Conservation (phyloP, 306 rosid species). For the Glycyrrhiza uralensis region DNA sequence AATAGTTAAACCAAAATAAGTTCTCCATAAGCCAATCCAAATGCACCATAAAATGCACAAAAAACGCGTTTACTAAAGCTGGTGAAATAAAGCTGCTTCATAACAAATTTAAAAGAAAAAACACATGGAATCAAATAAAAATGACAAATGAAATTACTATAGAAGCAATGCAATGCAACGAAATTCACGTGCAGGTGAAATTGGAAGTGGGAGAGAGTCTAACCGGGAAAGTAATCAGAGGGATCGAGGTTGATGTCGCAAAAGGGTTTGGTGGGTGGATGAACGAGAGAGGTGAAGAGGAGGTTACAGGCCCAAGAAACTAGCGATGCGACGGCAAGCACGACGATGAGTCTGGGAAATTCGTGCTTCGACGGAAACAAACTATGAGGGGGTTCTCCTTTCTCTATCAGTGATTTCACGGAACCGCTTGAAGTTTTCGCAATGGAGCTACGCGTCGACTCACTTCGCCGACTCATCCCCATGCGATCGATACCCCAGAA, state of each 20-base stretch:
- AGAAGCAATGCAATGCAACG: not conserved
- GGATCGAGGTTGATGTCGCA: slow-evolving; percentile 49
- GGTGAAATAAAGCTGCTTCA: not conserved
- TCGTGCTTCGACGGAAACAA: slow-evolving; percentile 70
- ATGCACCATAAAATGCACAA: too few relatives aligned
- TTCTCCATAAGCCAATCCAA: too few relatives aligned
- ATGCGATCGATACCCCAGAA: too few relatives aligned
- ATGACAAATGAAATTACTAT: not conserved
- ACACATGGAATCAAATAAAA: not conserved
- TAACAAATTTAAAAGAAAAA: not conserved
- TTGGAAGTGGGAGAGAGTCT: not conserved
- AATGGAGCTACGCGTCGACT: slow-evolving; percentile 11
- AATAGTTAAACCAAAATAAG: too few relatives aligned
- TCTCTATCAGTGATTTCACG: slow-evolving; percentile 37
- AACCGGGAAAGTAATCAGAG: slow-evolving; percentile 46
- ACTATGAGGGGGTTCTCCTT: slow-evolving; percentile 62
- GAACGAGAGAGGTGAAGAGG: slow-evolving; percentile 37
- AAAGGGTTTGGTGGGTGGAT: slow-evolving; percentile 46
- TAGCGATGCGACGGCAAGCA: slow-evolving; percentile 49
- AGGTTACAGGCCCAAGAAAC: slow-evolving; percentile 52
- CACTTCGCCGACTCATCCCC: slow-evolving; percentile 33
- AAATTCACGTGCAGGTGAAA: not conserved
- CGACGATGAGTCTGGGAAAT: slow-evolving; percentile 43
- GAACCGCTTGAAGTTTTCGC: slow-evolving; percentile 16
- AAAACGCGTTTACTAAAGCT: not conserved